Base-by-base conservation (phyloP, 2,329 filamentous ascomycete species). In the Alternaria sp. region DNA sequence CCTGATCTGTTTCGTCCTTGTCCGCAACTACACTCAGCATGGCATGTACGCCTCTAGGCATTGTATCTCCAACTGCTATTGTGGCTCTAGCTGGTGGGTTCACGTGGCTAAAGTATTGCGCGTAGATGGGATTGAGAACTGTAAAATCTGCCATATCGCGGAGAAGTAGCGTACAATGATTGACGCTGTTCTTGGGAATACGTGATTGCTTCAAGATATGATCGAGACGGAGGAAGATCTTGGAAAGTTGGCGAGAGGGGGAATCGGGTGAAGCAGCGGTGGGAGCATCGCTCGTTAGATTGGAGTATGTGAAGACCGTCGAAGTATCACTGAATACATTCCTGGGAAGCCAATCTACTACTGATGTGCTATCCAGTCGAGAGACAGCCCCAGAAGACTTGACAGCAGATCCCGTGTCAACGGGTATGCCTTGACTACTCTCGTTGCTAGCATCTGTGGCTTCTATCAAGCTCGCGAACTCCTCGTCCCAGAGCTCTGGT, bases 31-130 rank as follows among this genome's bases (percentile, higher is more conserved):
- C 76, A 18, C 85, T 87, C 20, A 89, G 78, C 63, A 94, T 85
- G 16, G 92, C 86, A 60, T 89, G 85, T 52, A 85, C 80, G 10
- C 83, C 84, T 0, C 74, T 48, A 0, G 91, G 91, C 8, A 97
- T 83, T 7, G 83, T 74, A 50, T 87, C 81, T 4, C 93, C 92
- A 64, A 90, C 91, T 0, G 93, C 90, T 50, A 98, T 87, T 5
- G 93, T 97, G 51, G 96, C 90, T 51, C 95, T 84, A 0, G 94
- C 89, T 0, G 95, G 93, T 0, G 95, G 95, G 66, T 94, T 97
- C 0, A 94, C 90, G 50, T 85, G 83, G 20, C 81, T 81, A 78
- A 98, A 98, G 43, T 93, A 85, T 9, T 85, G 83, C 5, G 87
- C 89, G 78, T 98, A 99, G 64, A 91, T 81, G 27, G 82, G 78